Evolutionary conservation across 306 rosid genomes (phyloP).

Genomic region (Sicyos edulis): DNA sequence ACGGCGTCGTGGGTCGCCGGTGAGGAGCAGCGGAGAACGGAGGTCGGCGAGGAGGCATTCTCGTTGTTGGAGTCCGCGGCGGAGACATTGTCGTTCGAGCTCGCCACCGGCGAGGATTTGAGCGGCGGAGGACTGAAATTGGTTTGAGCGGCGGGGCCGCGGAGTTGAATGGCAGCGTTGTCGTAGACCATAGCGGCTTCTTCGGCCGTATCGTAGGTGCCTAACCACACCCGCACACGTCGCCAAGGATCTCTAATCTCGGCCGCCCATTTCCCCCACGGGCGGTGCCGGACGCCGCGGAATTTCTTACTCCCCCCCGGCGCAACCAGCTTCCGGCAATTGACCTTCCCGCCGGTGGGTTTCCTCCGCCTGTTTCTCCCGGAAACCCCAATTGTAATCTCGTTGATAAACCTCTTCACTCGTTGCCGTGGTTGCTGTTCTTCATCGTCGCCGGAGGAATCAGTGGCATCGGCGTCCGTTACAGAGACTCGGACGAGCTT

Average conservation of each 20-base stretch:
- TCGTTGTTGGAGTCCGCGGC: constrained; percentile 42
- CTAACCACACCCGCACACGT: constrained; percentile 88
- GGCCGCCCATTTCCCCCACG: constrained; percentile 99
- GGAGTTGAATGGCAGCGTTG: constrained; percentile 79
- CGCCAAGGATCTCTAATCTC: constrained; percentile 84
- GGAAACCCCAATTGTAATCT: constrained; percentile 42
- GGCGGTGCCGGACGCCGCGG: constrained; percentile 88
- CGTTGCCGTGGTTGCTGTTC: constrained; percentile 30
- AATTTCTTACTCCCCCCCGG: constrained; percentile 45
- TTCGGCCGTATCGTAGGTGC: constrained; percentile 84
- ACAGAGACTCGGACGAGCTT: constrained; percentile 50
- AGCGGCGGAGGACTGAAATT: constrained; percentile 40
- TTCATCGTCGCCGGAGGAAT: constrained; percentile 81
- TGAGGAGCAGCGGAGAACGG: constrained; percentile 53
- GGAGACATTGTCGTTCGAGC: constrained; percentile 29
- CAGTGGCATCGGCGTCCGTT: constrained; percentile 71
- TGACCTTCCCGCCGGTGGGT: not conserved
- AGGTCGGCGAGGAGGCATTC: constrained; percentile 51
- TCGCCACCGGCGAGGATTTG: no score
- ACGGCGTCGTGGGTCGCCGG: constrained; percentile 43
- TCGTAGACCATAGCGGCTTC: constrained; percentile 95
- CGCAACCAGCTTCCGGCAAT: constrained; percentile 15
- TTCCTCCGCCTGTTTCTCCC: constrained; percentile 25
- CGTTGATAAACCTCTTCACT: constrained; percentile 49
- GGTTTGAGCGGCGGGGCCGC: constrained; percentile 86